Conservation (phyloP, 2,329 filamentous ascomycete species). For the Juglanconis sp. region DNA sequence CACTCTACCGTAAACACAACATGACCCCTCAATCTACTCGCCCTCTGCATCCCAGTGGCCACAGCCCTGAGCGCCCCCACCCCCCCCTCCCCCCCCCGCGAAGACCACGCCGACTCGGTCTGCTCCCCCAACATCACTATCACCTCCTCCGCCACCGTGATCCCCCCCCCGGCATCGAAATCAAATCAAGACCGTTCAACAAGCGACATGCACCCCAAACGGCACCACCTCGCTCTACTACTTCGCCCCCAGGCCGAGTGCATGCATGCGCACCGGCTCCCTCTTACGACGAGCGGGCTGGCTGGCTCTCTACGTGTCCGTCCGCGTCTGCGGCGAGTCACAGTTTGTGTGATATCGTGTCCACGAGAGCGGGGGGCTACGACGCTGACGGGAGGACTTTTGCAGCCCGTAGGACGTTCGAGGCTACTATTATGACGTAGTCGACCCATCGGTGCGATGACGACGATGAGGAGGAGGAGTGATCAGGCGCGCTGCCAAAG, state of each 20-base stretch:
- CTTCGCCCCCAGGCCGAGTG: constrained; percentile 25
- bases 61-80: background rate
- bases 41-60: background rate
- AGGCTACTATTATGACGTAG: too few relatives aligned
- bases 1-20: too few relatives aligned
- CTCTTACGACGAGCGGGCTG: constrained; percentile 41
- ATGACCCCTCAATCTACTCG: background rate
- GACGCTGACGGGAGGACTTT: constrained; percentile 28
- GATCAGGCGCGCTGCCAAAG: too few relatives aligned
- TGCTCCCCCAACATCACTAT: constrained; percentile 21
- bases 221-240: constrained; percentile 26
- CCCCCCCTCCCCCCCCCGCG: constrained; percentile 5
- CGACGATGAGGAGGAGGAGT: too few relatives aligned
- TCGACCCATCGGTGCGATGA: too few relatives aligned
- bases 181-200: constrained; percentile 28
- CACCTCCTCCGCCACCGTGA: constrained; percentile 6
- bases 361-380: constrained; percentile 21
- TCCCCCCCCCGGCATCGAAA: constrained; percentile 30
- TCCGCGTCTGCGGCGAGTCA: constrained; percentile 32
- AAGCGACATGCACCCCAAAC: constrained; percentile 29
- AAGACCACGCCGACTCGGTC: constrained; percentile 23
- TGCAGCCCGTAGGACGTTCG: too few relatives aligned
- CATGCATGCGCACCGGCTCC: constrained; percentile 41
- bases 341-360: constrained; percentile 28
- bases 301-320: constrained; percentile 34